Conservation (phyloP, 1,284 basidiomycete species). For the Meira miltonrushii region DNA sequence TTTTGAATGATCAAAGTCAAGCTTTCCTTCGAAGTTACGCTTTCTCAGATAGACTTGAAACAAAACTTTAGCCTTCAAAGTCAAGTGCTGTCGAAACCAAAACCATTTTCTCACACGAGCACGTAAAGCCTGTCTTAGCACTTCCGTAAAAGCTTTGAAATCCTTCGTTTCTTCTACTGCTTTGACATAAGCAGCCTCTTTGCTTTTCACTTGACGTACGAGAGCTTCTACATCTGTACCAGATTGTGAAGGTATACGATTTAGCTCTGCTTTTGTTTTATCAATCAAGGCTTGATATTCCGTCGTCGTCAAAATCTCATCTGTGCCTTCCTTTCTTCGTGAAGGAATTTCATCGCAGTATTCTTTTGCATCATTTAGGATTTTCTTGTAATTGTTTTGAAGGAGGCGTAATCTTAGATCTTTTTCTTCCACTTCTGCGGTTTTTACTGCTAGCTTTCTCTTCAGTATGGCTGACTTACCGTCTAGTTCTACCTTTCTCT, state of each 20-base stretch:
- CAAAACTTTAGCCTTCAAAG: slow-evolving; percentile 71
- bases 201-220: slow-evolving; percentile 27
- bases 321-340: too few relatives aligned
- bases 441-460: too few relatives aligned
- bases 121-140: slow-evolving; percentile 59
- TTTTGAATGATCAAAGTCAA: slow-evolving; percentile 70
- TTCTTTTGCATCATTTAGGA: too few relatives aligned
- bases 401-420: too few relatives aligned
- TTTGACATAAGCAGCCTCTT: slow-evolving; percentile 29
- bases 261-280: too few relatives aligned
- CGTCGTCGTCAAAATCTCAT: too few relatives aligned
- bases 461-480: too few relatives aligned
- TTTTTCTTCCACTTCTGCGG: too few relatives aligned
- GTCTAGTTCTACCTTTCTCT: too few relatives aligned
- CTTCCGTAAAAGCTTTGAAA: slow-evolving; percentile 55
- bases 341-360: too few relatives aligned
- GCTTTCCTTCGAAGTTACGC: slow-evolving; percentile 61
- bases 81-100: slow-evolving; percentile 77
- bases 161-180: slow-evolving; percentile 63
- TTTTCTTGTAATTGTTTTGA: too few relatives aligned
- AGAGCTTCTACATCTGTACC: slow-evolving; percentile 56
- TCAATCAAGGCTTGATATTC: slow-evolving; percentile 26
- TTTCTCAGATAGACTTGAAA: slow-evolving; percentile 77
- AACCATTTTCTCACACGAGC: slow-evolving; percentile 72
- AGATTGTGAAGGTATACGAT: not conserved